Evolutionary conservation across 805 yeast species (phyloP).

Genomic region (Komagataella phaffii): DNA sequence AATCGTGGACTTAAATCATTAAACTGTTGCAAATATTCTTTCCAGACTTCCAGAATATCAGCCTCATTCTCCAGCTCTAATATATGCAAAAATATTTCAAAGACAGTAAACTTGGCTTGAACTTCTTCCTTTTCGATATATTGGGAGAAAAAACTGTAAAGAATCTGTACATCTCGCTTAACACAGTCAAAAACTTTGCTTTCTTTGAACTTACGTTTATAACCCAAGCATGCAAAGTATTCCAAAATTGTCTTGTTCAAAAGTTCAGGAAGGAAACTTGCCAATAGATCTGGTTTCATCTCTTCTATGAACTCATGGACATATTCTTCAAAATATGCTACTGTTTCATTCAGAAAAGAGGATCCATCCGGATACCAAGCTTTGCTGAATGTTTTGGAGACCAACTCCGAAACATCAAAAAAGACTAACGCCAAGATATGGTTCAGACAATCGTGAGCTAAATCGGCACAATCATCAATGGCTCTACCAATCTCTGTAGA

Average conservation of each 20-base stretch:
- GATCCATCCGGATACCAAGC: conserved; percentile 54
- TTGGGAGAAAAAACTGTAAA: conserved; percentile 38
- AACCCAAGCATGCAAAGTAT: conserved; percentile 33
- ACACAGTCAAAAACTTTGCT: conserved; percentile 30
- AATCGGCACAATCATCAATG: conserved; percentile 69
- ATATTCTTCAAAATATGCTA: conserved; percentile 67
- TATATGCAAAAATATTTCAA: conserved; percentile 51
- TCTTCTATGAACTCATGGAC: conserved; percentile 46
- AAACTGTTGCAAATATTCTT: conserved; percentile 45
- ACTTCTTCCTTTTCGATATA: conserved; percentile 26
- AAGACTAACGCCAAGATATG: conserved; percentile 48
- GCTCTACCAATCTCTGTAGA: conserved; percentile 43
- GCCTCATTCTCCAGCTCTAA: conserved; percentile 29
- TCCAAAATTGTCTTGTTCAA: conserved; percentile 23
- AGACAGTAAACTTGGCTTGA: conserved; percentile 36
- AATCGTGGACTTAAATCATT: conserved; percentile 70
- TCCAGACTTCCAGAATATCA: conserved; percentile 44
- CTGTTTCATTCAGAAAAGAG: conserved; percentile 43
- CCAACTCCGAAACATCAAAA: conserved; percentile 56
- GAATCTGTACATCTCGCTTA: conserved; percentile 44
- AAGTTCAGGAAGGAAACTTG: conserved; percentile 36
- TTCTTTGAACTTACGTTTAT: conserved; percentile 15
- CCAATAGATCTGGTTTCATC: conserved; percentile 40
- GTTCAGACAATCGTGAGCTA: conserved; percentile 51
- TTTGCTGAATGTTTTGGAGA: conserved; percentile 48